phyloP scores from a whole-genome alignment of 768 basidiomycete species.

The Candolleomyces efflorescens region DNA sequence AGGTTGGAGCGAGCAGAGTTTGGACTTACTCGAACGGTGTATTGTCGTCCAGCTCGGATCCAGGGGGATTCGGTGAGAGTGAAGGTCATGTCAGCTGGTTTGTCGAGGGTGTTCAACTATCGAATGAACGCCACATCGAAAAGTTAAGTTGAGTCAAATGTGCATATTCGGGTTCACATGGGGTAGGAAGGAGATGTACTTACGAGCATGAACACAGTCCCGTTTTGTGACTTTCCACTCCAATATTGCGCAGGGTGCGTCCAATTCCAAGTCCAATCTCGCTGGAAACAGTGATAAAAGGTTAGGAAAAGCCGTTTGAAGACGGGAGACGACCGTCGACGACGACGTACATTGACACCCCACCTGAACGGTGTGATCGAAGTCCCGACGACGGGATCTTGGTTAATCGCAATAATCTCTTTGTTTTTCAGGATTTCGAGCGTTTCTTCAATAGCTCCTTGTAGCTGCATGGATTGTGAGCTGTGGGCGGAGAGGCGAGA shows the following conservation, averaged over 20 bases:
- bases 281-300: slow-evolving; percentile 19
- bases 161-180: too few relatives aligned
- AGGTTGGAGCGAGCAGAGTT: background rate
- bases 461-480: background rate
- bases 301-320: background rate
- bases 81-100: slow-evolving; percentile 56
- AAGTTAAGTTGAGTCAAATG: too few relatives aligned
- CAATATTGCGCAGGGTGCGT: slow-evolving; percentile 67
- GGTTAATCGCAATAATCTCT: slow-evolving; percentile 68
- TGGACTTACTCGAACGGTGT: slow-evolving; percentile 53
- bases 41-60: slow-evolving; percentile 64
- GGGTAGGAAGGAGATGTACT: slow-evolving; percentile 12
- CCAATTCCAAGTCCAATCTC: slow-evolving; percentile 36
- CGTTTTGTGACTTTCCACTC: slow-evolving; percentile 63
- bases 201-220: slow-evolving; percentile 66
- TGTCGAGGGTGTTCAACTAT: slow-evolving; percentile 57
- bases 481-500: background rate
- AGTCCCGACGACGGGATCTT: slow-evolving; percentile 58
- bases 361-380: slow-evolving; percentile 64
- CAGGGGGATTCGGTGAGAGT: slow-evolving; percentile 66
- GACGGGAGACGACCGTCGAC: slow-evolving; percentile 8
- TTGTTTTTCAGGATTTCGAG: slow-evolving; percentile 55
- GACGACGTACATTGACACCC: slow-evolving; percentile 55
- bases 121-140: background rate
- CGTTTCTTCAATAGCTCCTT: slow-evolving; percentile 37